Evolutionary conservation across 78 protist species (phyloP), one percentile per base, ranked within the genome.

Genomic region (Monocercomonoides exilis): DNA sequence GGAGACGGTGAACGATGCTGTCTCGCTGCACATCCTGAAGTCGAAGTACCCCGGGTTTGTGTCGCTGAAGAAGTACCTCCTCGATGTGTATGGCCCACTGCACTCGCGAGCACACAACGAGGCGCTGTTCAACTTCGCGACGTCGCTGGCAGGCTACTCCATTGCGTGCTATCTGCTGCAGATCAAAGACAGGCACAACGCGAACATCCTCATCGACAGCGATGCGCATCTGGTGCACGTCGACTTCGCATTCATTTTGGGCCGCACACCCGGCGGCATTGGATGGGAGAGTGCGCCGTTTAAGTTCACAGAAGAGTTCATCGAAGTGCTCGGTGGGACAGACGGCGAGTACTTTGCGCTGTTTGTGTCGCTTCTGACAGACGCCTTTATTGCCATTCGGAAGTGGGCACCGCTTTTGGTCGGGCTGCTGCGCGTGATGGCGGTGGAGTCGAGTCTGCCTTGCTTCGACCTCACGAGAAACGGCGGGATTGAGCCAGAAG

Each of bases 201-300:
- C 84, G 77, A 88, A 88, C 44, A 84, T 88, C 41, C 84, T 88
- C 88, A 46, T 88, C 4, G 87, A 81, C 77, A 21, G 29, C 5
- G 3, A 3, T 3, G 90, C 89, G 42, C 90, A 88, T 85, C 84
- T 88, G 44, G 41, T 88, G 2, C 90, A 88, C 3, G 84, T 88
- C 77, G 90, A 88, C 77, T 88, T 88, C 44, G 90, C 89, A 4
- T 88, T 88, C 87, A 45, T 88, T 42, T 84, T 88, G 5, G 89
- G 41, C 34, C 64, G 33, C 3, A 21, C 90, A 2, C 90, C 90
- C 29, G 90, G 90, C 29, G 80, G 43, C 43, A 34, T 88, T 43
- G 4, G 87, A 2, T 88, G 2, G 2, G 90, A 88, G 81, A 35
- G 43, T 4, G 87, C 90, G 45, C 87, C 87, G 2, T 88, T 88